Conservation (phyloP, 495 filamentous ascomycete species). For the Cairneyella variabilis region DNA sequence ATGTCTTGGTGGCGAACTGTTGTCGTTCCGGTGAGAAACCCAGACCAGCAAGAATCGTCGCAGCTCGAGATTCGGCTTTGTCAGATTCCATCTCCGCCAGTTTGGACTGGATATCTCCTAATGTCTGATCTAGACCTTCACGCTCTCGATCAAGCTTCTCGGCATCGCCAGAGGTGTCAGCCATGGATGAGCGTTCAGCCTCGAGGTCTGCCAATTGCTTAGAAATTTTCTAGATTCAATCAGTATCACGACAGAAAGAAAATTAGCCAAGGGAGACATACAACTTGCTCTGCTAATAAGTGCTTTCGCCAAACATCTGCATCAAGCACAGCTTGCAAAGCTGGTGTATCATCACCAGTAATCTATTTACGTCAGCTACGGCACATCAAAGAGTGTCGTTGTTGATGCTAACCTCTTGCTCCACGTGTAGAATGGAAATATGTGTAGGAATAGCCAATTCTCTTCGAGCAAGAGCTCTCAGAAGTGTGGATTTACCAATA, state of each 20-base stretch:
- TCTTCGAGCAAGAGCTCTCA: conserved; percentile 87
- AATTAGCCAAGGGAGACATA: conserved; percentile 35
- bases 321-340: conserved; percentile 92
- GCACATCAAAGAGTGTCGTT: not conserved
- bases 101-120: conserved; percentile 88
- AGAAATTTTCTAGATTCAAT: conserved; percentile 65
- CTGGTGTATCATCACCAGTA: conserved; percentile 91
- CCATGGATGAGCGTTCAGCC: conserved; percentile 70
- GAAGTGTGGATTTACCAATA: conserved; percentile 96
- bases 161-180: conserved; percentile 83
- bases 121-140: conserved; percentile 81
- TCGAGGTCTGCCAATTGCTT: conserved; percentile 76
- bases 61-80: conserved; percentile 92
- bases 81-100: conserved; percentile 99
- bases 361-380: conserved; percentile 50
- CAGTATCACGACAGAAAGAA: not conserved
- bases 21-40: conserved; percentile 95
- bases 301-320: conserved; percentile 99
- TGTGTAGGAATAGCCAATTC: conserved; percentile 93
- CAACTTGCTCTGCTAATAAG: conserved; percentile 82
- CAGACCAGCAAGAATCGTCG: conserved; percentile 92
- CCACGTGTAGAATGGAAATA: conserved; percentile 98
- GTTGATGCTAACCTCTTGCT: conserved; percentile 75
- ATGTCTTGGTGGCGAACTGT: conserved; percentile 90
- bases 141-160: conserved; percentile 78